Base-by-base conservation (phyloP, 495 filamentous ascomycete species). In the Apiosordaria backusii region DNA sequence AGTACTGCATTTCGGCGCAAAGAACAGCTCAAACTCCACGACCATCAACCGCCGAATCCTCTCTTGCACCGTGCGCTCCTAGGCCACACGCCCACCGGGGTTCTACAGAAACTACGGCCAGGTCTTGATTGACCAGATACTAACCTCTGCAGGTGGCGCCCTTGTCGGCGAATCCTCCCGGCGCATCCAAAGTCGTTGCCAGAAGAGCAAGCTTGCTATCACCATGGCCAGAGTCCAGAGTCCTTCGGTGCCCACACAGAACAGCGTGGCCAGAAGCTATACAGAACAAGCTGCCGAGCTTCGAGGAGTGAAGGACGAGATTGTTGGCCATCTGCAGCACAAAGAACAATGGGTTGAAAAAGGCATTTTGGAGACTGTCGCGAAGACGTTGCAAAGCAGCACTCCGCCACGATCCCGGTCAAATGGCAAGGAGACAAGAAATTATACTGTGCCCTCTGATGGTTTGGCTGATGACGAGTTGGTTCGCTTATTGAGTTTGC, bases 251-350 rank as follows among this genome's bases (percentile, higher is more conserved):
- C 80, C 92, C 61, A 76, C 84, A 27, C 84, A 90, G 76, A 82
- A 92, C 66, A 82, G 83, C 61, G 84, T 79, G 70, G 81, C 88
- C 53, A 85, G 83, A 61, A 86, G 86, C 66, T 75, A 83, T 65
- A 79, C 82, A 4, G 82, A 86, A 54, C 90, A 91, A 71, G 81
- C 89, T 27, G 80, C 80, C 52, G 84, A 86, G 59, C 83, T 99
- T 53, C 85, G 87, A 57, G 78, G 81, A 26, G 76, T 98, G 16
- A 99, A 96, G 81, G 93, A 97, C 76, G 90, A 96, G 64, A 80
- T 95, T 53, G 87, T 97, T 69, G 95, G 95, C 35, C 92, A 97
- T 78, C 86, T 90, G 25, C 88, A 95, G 73, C 86, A 88, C 72
- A 99, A 99, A 76, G 89, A 92, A 72, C 69, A 84, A 50, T 92